A percentile compares a stretch with the other conserved stretches of the same genome.
phyloP scores from a whole-genome alignment of 2,329 filamentous ascomycete genomes.

The Penicillium sp. region DNA sequence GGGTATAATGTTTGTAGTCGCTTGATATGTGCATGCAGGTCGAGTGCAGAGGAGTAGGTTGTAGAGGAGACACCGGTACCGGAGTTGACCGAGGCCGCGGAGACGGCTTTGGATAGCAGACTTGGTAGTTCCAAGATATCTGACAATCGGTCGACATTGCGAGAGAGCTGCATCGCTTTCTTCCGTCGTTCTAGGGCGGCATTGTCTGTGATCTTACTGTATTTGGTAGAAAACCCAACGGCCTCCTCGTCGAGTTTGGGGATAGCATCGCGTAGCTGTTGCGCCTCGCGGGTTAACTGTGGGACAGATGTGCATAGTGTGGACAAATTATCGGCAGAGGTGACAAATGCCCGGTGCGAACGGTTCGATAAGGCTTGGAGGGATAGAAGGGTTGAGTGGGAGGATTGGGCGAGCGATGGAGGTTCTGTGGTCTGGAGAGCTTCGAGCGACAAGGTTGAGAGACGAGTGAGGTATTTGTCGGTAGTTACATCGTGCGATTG shows the following conservation, averaged over 20 bases:
- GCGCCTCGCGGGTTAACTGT: constrained; percentile 55
- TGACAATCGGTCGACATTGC: constrained; percentile 80
- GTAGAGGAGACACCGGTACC: constrained; percentile 41
- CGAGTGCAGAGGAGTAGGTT: constrained; percentile 80
- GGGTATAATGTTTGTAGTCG: constrained; percentile 76
- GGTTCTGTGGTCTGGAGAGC: constrained; percentile 67
- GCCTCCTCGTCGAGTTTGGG: constrained; percentile 71
- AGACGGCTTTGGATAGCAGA: constrained; percentile 65
- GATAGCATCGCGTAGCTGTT: constrained; percentile 60
- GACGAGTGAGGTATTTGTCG: constrained; percentile 61
- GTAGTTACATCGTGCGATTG: constrained; percentile 30
- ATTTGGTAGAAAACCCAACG: constrained; percentile 70
- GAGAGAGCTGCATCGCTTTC: constrained; percentile 68
- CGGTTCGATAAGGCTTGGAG: constrained; percentile 82
- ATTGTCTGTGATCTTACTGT: constrained; percentile 64
- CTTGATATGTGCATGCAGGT: constrained; percentile 87
- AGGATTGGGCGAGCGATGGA: constrained; percentile 67
- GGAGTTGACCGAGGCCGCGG: constrained; percentile 35
- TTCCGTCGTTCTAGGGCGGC: constrained; percentile 64
- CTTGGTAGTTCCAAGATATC: constrained; percentile 86
- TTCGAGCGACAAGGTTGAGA: constrained; percentile 67
- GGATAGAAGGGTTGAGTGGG: constrained; percentile 70
- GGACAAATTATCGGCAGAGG: constrained; percentile 68
- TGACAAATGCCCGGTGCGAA: constrained; percentile 75
- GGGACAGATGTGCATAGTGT: constrained; percentile 66